Percentiles rank a stretch among this genome's conserved stretches.
phyloP scores from a whole-genome alignment of 2,329 filamentous ascomycete genomes.

The Myriosclerotinia scirpicola region DNA sequence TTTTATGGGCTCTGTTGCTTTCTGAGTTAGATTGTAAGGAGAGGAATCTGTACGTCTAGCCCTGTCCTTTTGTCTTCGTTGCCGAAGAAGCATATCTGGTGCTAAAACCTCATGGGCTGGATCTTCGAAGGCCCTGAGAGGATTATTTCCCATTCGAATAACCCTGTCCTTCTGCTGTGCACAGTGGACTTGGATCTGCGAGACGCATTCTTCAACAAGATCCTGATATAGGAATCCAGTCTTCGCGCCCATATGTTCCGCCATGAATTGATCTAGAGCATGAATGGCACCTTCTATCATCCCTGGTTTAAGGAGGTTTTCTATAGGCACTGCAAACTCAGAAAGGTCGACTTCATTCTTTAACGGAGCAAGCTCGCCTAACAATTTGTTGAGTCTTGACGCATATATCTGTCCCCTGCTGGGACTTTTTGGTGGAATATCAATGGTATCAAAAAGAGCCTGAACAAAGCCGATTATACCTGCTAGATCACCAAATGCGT shows the following conservation, averaged over 20 bases:
- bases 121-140: neutral
- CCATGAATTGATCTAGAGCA: slow-evolving; percentile 43
- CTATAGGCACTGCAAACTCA: slow-evolving; percentile 42
- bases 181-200: slow-evolving; percentile 40
- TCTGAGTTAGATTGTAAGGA: slow-evolving; percentile 39
- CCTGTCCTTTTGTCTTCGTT: slow-evolving; percentile 47
- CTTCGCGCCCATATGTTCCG: slow-evolving; percentile 44
- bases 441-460: slow-evolving; percentile 41
- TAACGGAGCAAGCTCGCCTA: slow-evolving; percentile 44
- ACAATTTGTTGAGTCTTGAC: slow-evolving; percentile 40
- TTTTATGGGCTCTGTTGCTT: neutral
- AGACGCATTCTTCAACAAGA: slow-evolving; percentile 44
- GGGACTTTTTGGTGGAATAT: slow-evolving; percentile 44
- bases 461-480: slow-evolving; percentile 45
- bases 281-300: slow-evolving; percentile 41
- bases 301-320: slow-evolving; percentile 46
- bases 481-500: slow-evolving; percentile 43
- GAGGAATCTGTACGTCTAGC: slow-evolving; percentile 45
- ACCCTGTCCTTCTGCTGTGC: slow-evolving; percentile 31
- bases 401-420: slow-evolving; percentile 47
- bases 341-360: slow-evolving; percentile 45
- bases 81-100: slow-evolving; percentile 38
- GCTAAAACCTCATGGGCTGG: slow-evolving; percentile 31
- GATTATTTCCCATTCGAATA: slow-evolving; percentile 27
- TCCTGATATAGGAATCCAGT: slow-evolving; percentile 48